Conservation (phyloP, 768 basidiomycete genomes). For the Lanmaoa rubissima region DNA sequence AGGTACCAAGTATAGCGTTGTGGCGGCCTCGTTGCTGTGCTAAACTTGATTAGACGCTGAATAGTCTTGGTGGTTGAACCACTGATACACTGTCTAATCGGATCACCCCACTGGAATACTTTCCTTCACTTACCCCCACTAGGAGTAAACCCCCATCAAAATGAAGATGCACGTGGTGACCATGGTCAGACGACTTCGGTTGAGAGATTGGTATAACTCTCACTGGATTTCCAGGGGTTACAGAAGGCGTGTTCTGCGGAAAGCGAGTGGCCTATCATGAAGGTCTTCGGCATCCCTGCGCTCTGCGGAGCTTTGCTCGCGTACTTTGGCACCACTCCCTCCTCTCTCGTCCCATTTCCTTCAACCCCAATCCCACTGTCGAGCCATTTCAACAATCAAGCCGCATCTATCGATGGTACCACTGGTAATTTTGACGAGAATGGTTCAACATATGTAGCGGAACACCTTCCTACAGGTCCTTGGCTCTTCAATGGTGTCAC, state of each 20-base stretch:
- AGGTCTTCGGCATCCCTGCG: slow-evolving; percentile 18
- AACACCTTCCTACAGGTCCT: slow-evolving; percentile 39
- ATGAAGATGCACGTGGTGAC: background rate
- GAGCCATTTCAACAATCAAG: slow-evolving; percentile 41
- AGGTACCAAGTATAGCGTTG: background rate
- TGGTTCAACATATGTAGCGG: slow-evolving; percentile 41
- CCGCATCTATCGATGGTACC: slow-evolving; percentile 39
- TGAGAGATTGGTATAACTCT: background rate
- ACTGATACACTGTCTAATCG: background rate
- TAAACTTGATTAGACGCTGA: background rate
- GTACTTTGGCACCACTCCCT: slow-evolving; percentile 9
- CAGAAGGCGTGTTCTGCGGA: slow-evolving; percentile 9
- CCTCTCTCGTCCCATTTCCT: slow-evolving; percentile 29
- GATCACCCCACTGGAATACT: background rate
- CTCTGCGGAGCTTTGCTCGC: slow-evolving; percentile 24
- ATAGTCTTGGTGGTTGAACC: background rate
- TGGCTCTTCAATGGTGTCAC: slow-evolving; percentile 41
- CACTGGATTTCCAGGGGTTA: background rate
- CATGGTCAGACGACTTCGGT: slow-evolving; percentile 15
- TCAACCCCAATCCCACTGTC: slow-evolving; percentile 32
- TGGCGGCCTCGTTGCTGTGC: background rate
- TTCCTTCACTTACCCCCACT: background rate
- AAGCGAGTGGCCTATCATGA: slow-evolving; percentile 15
- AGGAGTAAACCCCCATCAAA: background rate
- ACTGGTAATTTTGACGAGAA: slow-evolving; percentile 39